phyloP scores from a whole-genome alignment of 352 stramenopile genomes.

The Pythium phragmiticola region DNA sequence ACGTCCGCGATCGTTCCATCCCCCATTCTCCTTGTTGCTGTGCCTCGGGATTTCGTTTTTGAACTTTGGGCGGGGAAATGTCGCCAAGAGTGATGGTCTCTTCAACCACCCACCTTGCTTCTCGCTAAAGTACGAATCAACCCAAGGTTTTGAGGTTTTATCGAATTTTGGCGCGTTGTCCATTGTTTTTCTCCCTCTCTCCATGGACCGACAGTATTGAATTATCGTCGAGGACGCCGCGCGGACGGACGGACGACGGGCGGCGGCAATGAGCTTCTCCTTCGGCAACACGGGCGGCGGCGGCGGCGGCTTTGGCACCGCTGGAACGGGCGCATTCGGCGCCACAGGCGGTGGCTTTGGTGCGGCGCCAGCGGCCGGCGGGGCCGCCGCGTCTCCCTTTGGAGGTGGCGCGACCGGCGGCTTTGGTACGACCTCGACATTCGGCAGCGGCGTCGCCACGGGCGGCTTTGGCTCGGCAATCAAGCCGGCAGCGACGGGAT shows the following conservation, averaged over 20 bases:
- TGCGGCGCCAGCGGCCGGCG: slow-evolving; percentile 29
- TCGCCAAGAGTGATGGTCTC: slow-evolving; percentile 3
- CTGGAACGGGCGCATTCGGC: slow-evolving; percentile 20
- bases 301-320: slow-evolving; percentile 15
- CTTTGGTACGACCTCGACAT: slow-evolving; percentile 44
- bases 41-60: background rate
- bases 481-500: slow-evolving; percentile 21
- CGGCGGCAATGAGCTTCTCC: slow-evolving; percentile 23
- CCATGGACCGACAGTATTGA: background rate
- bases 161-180: slow-evolving; percentile 3
- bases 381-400: slow-evolving; percentile 45
- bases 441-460: slow-evolving; percentile 22
- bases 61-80: background rate
- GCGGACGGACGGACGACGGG: background rate
- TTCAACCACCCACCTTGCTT: background rate
- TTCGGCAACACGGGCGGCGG: slow-evolving; percentile 18
- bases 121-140: slow-evolving; percentile 11
- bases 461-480: slow-evolving; percentile 27
- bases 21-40: background rate
- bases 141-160: slow-evolving; percentile 26
- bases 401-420: slow-evolving; percentile 38
- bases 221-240: background rate
- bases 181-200: slow-evolving; percentile 5
- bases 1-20: background rate
- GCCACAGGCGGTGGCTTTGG: slow-evolving; percentile 21